Evolutionary conservation across 495 filamentous ascomycete genomes (phyloP).

Genomic region (Xylaria telfairii): DNA sequence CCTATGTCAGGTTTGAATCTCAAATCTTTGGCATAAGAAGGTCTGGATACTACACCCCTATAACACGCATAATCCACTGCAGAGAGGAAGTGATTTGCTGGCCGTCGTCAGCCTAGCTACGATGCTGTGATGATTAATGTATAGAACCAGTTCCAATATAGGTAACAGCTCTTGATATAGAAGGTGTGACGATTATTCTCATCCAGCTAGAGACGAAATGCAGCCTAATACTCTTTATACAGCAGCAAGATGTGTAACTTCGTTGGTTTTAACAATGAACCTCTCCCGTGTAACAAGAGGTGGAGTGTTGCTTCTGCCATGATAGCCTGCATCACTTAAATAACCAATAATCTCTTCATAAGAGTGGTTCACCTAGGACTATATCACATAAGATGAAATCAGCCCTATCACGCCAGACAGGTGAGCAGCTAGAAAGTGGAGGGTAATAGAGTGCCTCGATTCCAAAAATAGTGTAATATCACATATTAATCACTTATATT

Average conservation of each 20-base stretch:
- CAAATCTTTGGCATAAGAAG: neutral
- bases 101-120: neutral
- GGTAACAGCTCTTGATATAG: neutral
- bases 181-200: neutral
- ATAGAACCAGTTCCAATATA: neutral
- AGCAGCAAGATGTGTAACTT: neutral
- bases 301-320: neutral
- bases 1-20: neutral
- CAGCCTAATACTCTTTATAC: neutral
- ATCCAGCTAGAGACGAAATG: neutral
- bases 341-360: neutral
- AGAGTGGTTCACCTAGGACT: neutral
- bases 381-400: neutral
- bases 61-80: neutral
- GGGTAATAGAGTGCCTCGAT: neutral
- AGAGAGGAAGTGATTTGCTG: neutral
- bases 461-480: neutral
- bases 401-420: neutral
- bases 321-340: neutral
- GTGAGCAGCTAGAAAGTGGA: neutral
- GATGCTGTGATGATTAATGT: neutral
- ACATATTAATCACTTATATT: neutral
- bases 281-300: neutral
- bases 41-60: conserved; percentile 5
- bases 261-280: neutral